These are phyloP conservation scores for Xylaria digitata DNA, from an alignment of 2,329 filamentous ascomycete species.

Conservation along the genomic window DNA sequence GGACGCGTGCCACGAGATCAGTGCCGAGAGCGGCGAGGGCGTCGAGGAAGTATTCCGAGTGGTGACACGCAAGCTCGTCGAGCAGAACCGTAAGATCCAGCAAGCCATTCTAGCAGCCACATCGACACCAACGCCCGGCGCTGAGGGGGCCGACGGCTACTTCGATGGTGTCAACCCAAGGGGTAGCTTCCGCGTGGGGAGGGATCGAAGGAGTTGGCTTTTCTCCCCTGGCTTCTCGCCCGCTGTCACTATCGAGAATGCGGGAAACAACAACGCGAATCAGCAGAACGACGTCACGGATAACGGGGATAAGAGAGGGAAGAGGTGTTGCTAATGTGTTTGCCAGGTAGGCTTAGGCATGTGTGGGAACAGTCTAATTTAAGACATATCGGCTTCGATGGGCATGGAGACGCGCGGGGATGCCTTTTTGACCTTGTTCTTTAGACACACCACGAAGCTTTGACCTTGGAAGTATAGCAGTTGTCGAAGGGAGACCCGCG, in stretches of 20 bases:
- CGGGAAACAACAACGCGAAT: constrained; percentile 44
- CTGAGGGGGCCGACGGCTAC: constrained; percentile 59
- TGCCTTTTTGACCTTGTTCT: not conserved
- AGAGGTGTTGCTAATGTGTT: constrained; percentile 44
- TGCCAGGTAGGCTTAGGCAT: constrained; percentile 1
- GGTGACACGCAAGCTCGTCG: constrained; percentile 70
- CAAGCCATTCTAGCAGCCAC: constrained; percentile 68
- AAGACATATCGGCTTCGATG: constrained; percentile 11
- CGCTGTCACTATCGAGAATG: constrained; percentile 63
- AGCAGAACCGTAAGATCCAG: constrained; percentile 72
- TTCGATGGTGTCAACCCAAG: constrained; percentile 60
- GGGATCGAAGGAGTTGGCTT: constrained; percentile 69
- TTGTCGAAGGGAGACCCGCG: not conserved
- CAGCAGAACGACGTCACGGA: constrained; percentile 34
- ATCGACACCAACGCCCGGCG: constrained; percentile 59
- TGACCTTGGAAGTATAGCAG: not conserved
- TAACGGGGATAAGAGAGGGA: constrained; percentile 39
- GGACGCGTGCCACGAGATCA: constrained; percentile 98
- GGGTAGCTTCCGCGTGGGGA: constrained; percentile 67
- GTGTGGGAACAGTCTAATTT: not conserved
- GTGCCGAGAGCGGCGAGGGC: constrained; percentile 91
- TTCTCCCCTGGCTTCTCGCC: constrained; percentile 67
- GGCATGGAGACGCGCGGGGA: not conserved
- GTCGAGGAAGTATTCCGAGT: constrained; percentile 95
- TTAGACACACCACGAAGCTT: not conserved